Percentiles rank a stretch among this genome's conserved stretches.
phyloP scores from a whole-genome alignment of 106 monocot species.

The Dioscorea alata region DNA sequence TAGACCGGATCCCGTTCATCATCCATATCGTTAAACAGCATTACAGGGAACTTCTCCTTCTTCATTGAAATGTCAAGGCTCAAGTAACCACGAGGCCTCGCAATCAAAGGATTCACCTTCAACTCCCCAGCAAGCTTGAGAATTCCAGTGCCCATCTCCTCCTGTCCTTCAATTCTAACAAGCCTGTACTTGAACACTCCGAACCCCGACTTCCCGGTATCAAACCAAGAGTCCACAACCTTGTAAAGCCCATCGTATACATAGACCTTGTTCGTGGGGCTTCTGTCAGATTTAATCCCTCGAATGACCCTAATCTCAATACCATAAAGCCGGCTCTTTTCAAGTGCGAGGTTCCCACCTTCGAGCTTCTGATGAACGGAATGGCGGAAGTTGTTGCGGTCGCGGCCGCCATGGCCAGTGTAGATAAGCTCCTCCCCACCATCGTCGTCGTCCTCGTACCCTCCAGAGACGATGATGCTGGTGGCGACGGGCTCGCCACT shows the following conservation, averaged over 20 bases:
- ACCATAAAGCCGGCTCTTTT: constrained; percentile 61
- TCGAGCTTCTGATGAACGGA: constrained; percentile 45
- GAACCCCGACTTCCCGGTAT: constrained; percentile 64
- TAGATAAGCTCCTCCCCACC: constrained; percentile 49
- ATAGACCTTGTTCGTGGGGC: constrained; percentile 39
- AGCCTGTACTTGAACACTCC: constrained; percentile 67
- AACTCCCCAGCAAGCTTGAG: constrained; percentile 43
- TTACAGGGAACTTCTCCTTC: constrained; percentile 56
- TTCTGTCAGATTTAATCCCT: constrained; percentile 31
- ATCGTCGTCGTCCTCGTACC: constrained; percentile 81
- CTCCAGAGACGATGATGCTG: constrained; percentile 70
- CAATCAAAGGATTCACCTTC: constrained; percentile 35
- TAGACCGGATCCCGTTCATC: constrained; percentile 61
- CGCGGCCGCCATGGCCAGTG: constrained; percentile 63
- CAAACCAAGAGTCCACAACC: constrained; percentile 56
- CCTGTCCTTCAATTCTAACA: constrained; percentile 51
- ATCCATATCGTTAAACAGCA: constrained; percentile 82
- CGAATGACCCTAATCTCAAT: constrained; percentile 67
- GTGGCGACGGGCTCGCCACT: constrained; percentile 65
- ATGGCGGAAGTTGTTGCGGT: constrained; percentile 26
- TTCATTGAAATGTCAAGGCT: constrained; percentile 69
- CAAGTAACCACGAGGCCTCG: constrained; percentile 56
- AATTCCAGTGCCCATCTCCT: constrained; percentile 50
- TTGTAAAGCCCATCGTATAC: constrained; percentile 71
- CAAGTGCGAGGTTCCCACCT: constrained; percentile 62